These are phyloP conservation scores for Blastobotrys serpentis DNA, from an alignment of 1,139 yeast genomes.

Conservation along the genomic window DNA sequence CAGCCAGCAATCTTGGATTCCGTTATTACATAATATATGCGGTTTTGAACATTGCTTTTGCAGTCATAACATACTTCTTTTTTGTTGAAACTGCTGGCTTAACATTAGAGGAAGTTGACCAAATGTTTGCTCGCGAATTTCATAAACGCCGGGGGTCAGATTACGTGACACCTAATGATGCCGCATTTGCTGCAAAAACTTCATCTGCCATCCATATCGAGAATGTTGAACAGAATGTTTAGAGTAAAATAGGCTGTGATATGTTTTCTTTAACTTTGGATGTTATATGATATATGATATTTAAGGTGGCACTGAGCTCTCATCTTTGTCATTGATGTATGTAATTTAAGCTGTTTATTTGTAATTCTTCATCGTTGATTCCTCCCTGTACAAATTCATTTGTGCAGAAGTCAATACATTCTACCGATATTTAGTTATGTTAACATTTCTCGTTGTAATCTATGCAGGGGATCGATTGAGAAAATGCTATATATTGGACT, in stretches of 20 bases:
- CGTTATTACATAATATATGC: constrained; percentile 40
- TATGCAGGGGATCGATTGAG: too few relatives aligned
- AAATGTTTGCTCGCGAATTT: constrained; percentile 31
- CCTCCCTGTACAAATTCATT: too few relatives aligned
- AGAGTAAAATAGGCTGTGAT: not conserved
- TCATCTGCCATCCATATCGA: not conserved
- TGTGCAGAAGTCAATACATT: too few relatives aligned
- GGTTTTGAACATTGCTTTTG: constrained; percentile 26
- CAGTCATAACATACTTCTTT: constrained; percentile 42
- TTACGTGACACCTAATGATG: constrained; percentile 2
- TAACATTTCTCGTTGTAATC: too few relatives aligned
- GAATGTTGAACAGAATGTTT: not conserved
- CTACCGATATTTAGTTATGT: too few relatives aligned
- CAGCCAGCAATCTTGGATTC: constrained; percentile 40
- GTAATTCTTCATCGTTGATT: too few relatives aligned
- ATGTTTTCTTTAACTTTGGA: too few relatives aligned
- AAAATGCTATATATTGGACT: too few relatives aligned
- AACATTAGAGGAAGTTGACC: constrained; percentile 47
- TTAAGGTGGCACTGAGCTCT: too few relatives aligned
- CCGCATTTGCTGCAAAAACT: constrained; percentile 2
- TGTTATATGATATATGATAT: too few relatives aligned
- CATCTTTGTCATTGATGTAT: too few relatives aligned
- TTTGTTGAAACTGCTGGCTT: constrained; percentile 44
- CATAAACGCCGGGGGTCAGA: not conserved
- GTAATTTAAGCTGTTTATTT: too few relatives aligned